Evolutionary conservation across 805 yeast species (phyloP).

Genomic region (Cyberlindnera saturnus): DNA sequence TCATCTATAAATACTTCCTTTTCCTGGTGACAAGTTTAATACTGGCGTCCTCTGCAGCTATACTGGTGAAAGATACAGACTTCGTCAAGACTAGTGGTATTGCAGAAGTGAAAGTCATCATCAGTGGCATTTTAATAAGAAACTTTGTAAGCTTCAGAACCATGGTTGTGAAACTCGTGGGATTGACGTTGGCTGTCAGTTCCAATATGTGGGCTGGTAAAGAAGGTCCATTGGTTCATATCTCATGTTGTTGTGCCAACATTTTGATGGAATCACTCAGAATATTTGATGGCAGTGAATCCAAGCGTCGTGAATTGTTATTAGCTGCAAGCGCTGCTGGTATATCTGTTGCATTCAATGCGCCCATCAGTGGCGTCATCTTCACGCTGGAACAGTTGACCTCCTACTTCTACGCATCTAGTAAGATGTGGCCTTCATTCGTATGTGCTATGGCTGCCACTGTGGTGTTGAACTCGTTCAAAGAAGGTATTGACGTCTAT

Average conservation of each 20-base stretch:
- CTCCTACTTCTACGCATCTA: slow-evolving; percentile 55
- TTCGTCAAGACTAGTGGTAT: slow-evolving; percentile 56
- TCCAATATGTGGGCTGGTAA: slow-evolving; percentile 80
- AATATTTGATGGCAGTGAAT: slow-evolving; percentile 39
- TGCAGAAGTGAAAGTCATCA: slow-evolving; percentile 62
- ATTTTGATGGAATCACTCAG: slow-evolving; percentile 30
- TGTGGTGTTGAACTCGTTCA: slow-evolving; percentile 45
- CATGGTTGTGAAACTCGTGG: slow-evolving; percentile 48
- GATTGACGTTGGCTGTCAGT: slow-evolving; percentile 60
- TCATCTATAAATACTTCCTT: slow-evolving; percentile 29
- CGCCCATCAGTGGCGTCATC: slow-evolving; percentile 85
- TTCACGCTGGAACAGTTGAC: slow-evolving; percentile 69
- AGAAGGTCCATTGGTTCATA: slow-evolving; percentile 84
- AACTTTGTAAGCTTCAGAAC: slow-evolving; percentile 47
- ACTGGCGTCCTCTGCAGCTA: slow-evolving; percentile 34
- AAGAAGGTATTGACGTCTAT: slow-evolving; percentile 46
- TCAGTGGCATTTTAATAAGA: slow-evolving; percentile 56
- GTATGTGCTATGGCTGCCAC: slow-evolving; percentile 73
- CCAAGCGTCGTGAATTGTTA: slow-evolving; percentile 56
- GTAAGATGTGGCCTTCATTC: slow-evolving; percentile 78
- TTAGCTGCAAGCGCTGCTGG: slow-evolving; percentile 82
- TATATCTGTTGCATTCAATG: slow-evolving; percentile 75
- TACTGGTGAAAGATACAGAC: slow-evolving; percentile 25
- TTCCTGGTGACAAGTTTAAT: slow-evolving; percentile 32
- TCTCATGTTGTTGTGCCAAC: slow-evolving; percentile 56